Conservation (phyloP, 306 rosid genomes). For the Fragaria iinumae region DNA sequence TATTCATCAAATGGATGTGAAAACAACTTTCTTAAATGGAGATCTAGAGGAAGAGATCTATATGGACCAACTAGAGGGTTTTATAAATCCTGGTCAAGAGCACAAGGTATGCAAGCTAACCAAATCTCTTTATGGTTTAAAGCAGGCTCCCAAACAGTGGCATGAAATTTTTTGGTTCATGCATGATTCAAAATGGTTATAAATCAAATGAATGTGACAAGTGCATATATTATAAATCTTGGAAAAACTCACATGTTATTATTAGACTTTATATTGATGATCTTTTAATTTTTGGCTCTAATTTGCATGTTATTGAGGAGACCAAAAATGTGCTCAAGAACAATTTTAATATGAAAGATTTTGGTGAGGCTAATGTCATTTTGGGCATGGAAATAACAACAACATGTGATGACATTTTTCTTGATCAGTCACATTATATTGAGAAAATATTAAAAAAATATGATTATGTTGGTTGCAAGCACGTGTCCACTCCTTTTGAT, state of each 20-base stretch:
- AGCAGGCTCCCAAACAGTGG: neutral
- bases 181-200: neutral
- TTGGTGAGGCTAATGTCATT: neutral
- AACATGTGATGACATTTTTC: constrained; percentile 6
- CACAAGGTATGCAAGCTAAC: neutral
- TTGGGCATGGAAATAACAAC: neutral
- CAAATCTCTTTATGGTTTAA: neutral
- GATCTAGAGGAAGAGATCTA: neutral
- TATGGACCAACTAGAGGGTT: neutral
- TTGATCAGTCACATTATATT: constrained; percentile 7
- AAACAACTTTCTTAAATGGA: neutral
- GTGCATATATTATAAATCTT: too few species aligned
- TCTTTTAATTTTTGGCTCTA: too few species aligned
- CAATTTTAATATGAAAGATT: neutral
- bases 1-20: neutral
- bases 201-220: neutral
- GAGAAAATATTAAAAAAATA: neutral
- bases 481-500: neutral
- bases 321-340: neutral
- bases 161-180: neutral
- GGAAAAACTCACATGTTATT: too few species aligned
- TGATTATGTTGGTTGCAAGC: neutral
- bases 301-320: too few species aligned
- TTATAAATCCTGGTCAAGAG: neutral
- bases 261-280: too few species aligned